Percentiles rank a stretch among this genome's conserved stretches.
Evolutionary conservation across 306 rosid species (phyloP).

Genomic region (Dalbergia oliveri): DNA sequence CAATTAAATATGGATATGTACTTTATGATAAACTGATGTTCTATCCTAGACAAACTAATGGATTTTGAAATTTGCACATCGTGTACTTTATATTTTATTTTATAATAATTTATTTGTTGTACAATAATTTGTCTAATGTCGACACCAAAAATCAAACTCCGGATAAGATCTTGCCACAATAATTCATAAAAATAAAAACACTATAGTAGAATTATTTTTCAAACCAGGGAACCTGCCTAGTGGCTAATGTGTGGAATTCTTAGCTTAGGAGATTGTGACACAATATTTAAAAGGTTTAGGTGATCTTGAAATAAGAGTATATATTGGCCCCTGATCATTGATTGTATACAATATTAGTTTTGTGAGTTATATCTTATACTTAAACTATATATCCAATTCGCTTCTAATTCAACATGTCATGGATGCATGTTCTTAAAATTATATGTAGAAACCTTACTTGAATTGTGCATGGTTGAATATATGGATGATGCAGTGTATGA

Average conservation of each 20-base stretch:
- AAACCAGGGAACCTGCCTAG: background rate
- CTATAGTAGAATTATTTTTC: background rate
- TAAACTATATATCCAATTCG: background rate
- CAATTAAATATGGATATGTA: no score
- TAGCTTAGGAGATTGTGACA: background rate
- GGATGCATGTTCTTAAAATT: background rate
- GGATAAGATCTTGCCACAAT: background rate
- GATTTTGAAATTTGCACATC: background rate
- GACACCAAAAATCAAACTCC: background rate
- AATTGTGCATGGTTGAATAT: background rate
- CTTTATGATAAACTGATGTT: no score
- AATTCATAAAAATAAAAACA: no score
- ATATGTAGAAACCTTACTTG: background rate
- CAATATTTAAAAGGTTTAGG: no score
- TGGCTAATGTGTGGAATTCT: background rate
- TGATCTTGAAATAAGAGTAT: no score
- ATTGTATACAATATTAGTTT: no score
- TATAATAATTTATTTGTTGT: no score
- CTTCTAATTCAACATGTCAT: background rate
- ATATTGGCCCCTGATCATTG: background rate
- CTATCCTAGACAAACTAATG: background rate
- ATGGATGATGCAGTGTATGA: slow-evolving; percentile 61
- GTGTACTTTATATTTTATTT: no score
- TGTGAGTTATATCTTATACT: no score
- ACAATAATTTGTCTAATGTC: background rate